Percentiles rank a stretch among this genome's conserved stretches.
phyloP scores from a whole-genome alignment of 345 rosid species.

The Turnera subulata region DNA sequence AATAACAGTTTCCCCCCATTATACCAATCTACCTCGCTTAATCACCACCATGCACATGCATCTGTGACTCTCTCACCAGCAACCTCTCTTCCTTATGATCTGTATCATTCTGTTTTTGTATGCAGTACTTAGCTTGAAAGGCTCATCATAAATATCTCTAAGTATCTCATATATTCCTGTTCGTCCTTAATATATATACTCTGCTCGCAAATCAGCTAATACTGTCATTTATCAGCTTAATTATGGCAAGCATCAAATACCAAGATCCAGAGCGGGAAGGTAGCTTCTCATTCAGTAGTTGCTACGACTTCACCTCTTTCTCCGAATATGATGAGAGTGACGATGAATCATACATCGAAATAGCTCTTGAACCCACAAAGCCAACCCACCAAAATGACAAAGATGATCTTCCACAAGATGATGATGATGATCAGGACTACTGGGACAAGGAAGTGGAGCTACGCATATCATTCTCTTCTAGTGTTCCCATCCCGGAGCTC shows the following conservation, averaged over 20 bases:
- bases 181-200: background rate
- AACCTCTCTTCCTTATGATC: slow-evolving; percentile 1
- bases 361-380: slow-evolving; percentile 21
- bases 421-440: background rate
- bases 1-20: too few relatives aligned
- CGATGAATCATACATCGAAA: slow-evolving; percentile 37
- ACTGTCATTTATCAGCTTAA: too few relatives aligned
- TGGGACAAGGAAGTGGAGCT: slow-evolving; percentile 15
- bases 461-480: slow-evolving; percentile 31
- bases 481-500: background rate
- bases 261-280: slow-evolving; percentile 7
- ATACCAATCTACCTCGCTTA: background rate
- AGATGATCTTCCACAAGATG: too few relatives aligned
- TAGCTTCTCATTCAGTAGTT: slow-evolving; percentile 12
- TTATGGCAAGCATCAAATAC: background rate
- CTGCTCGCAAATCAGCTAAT: too few relatives aligned
- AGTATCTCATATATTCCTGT: background rate
- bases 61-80: background rate
- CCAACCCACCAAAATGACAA: background rate
- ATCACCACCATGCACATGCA: background rate
- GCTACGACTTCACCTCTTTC: slow-evolving; percentile 11
- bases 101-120: background rate
- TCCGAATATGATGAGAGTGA: slow-evolving; percentile 16
- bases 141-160: background rate
- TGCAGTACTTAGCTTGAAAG: background rate